phyloP scores from a whole-genome alignment of 768 basidiomycete genomes.

The Tricholoma sp. region DNA sequence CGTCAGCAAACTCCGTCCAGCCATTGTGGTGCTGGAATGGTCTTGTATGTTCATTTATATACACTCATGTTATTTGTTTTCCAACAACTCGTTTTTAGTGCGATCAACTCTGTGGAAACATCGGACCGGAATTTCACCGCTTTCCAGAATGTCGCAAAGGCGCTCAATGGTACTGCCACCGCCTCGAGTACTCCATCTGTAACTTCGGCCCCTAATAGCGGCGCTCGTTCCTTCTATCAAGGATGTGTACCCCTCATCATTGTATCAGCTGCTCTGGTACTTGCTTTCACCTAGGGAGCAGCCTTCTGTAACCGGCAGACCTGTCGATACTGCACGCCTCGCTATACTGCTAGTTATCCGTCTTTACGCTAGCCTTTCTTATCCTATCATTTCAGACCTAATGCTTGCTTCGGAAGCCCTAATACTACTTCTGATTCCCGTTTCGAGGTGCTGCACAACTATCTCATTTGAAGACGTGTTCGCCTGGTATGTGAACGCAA shows the following conservation, averaged over 20 bases:
- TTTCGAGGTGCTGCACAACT: no score
- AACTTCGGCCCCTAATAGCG: constrained; percentile 16
- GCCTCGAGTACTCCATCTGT: constrained; percentile 18
- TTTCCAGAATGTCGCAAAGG: constrained; percentile 50
- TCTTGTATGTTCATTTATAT: constrained; percentile 33
- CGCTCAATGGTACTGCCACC: constrained; percentile 46
- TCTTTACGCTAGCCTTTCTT: no score
- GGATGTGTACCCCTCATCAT: constrained; percentile 27
- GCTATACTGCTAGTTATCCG: no score
- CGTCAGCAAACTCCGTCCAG: constrained; percentile 31
- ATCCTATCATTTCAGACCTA: no score
- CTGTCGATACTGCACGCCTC: background rate
- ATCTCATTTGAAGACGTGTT: no score
- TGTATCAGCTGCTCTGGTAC: constrained; percentile 24
- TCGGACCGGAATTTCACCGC: constrained; percentile 48
- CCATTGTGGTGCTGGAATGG: constrained; percentile 53
- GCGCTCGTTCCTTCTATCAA: constrained; percentile 27
- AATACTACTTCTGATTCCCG: no score
- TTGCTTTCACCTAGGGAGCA: constrained; percentile 27
- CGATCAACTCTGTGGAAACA: constrained; percentile 52
- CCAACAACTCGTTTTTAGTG: constrained; percentile 19
- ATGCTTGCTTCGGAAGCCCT: no score
- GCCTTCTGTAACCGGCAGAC: background rate
- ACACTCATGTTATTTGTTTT: background rate
- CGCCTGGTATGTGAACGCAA: background rate